A percentile compares a stretch with the other conserved stretches of the same genome.
Evolutionary conservation across 2,329 filamentous ascomycete genomes (phyloP).

Genomic region (Knufia fluminis): DNA sequence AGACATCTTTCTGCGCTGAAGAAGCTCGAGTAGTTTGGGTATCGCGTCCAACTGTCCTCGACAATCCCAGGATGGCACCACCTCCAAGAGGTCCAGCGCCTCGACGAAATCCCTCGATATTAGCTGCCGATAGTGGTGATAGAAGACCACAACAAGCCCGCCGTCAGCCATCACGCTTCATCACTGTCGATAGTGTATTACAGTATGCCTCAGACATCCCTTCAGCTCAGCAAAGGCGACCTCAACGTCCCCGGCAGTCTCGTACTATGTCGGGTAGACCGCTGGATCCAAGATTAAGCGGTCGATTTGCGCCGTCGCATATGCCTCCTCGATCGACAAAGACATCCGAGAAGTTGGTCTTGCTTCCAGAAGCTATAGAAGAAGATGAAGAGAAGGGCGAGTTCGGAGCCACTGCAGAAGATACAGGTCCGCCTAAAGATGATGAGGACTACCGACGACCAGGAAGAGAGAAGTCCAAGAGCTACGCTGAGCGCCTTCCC

Average conservation of each 20-base stretch:
- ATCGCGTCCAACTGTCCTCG: too few relatives aligned
- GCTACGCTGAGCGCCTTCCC: conserved; percentile 84
- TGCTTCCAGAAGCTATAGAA: conserved; percentile 70
- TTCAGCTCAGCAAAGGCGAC: conserved; percentile 76
- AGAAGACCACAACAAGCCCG: conserved; percentile 22
- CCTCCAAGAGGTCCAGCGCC: not conserved
- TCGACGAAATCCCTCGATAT: conserved; percentile 6
- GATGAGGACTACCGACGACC: conserved; percentile 56
- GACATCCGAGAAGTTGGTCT: conserved; percentile 90
- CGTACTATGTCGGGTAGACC: conserved; percentile 30
- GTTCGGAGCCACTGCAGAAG: conserved; percentile 48
- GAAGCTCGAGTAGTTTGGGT: too few relatives aligned
- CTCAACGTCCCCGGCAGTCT: conserved; percentile 42
- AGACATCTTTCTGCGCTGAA: too few relatives aligned
- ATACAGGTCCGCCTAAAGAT: conserved; percentile 42
- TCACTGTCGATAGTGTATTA: conserved; percentile 87
- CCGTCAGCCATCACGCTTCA: conserved; percentile 57
- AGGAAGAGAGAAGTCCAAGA: conserved; percentile 59
- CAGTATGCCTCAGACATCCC: conserved; percentile 92
- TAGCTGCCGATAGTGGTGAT: not conserved
- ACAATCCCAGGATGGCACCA: too few relatives aligned
- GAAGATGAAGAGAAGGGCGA: conserved; percentile 48
- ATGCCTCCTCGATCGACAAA: conserved; percentile 85
- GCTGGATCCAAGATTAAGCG: conserved; percentile 46
- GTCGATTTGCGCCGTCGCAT: conserved; percentile 48